A percentile compares a stretch with the other conserved stretches of the same genome.
Conservation (phyloP, 2,329 filamentous ascomycete species). For the Graphiopsis chlorocephala region DNA sequence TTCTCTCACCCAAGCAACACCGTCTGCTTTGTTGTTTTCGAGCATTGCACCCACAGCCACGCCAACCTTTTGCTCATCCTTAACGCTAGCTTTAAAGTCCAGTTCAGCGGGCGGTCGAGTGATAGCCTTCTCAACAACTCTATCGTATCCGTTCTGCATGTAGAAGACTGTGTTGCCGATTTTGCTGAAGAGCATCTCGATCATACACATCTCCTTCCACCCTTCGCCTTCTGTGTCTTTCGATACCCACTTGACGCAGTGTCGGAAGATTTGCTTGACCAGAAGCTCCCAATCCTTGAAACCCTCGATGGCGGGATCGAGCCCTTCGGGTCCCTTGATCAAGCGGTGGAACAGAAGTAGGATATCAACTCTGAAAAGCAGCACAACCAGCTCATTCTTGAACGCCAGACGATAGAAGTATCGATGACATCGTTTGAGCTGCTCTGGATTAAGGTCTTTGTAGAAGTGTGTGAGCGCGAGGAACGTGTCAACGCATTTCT, state of each 20-base stretch:
- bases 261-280: conserved; percentile 76
- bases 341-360: conserved; percentile 84
- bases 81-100: conserved; percentile 72
- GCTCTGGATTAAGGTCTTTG: conserved; percentile 70
- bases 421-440: conserved; percentile 87
- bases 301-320: conserved; percentile 63
- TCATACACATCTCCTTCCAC: conserved; percentile 71
- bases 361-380: conserved; percentile 89
- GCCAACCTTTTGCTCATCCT: conserved; percentile 64
- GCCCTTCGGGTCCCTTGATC: conserved; percentile 79
- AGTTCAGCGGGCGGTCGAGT: conserved; percentile 74
- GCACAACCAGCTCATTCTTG: conserved; percentile 85
- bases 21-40: conserved; percentile 72
- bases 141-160: conserved; percentile 86
- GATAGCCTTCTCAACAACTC: conserved; percentile 64
- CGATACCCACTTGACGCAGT: conserved; percentile 73
- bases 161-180: conserved; percentile 78
- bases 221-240: conserved; percentile 52
- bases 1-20: conserved; percentile 78
- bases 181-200: conserved; percentile 95
- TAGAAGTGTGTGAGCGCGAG: conserved; percentile 77
- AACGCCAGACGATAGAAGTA: conserved; percentile 94
- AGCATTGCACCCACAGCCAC: conserved; percentile 77
- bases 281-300: conserved; percentile 92
- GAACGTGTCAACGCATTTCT: conserved; percentile 86